Evolutionary conservation across 2,329 filamentous ascomycete genomes (phyloP), one percentile per base, ranked within the genome.

Genomic region (Seiridium cupressi): DNA sequence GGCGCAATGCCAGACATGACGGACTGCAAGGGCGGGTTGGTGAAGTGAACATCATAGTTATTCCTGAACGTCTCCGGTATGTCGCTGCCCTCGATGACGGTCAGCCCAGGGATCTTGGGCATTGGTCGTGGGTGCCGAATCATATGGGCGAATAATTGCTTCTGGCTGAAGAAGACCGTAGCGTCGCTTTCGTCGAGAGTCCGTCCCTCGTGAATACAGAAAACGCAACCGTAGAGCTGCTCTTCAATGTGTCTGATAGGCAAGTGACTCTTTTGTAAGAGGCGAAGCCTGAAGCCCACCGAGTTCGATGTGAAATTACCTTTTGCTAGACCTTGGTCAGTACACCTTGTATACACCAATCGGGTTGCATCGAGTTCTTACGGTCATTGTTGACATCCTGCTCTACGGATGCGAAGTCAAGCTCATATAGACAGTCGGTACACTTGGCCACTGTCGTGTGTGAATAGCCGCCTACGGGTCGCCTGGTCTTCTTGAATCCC

Each of bases 221-320:
- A 85, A 1, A 83, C 63, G 62, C 84, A 86, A 3, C 74, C 82
- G 65, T 84, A 86, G 49, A 83, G 68, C 56, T 81, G 75, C 61
- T 85, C 83, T 48, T 85, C 83, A 13, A 80, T 72, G 11, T 79
- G 74, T 58, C 77, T 78, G 4, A 81, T 79, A 0, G 77, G 69
- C 5, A 86, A 60, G 66, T 86, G 84, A 56, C 78, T 80, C 68
- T 86, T 86, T 64, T 83, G 81, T 4, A 86, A 76, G 61, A 86
- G 81, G 1, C 84, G 80, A 2, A 84, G 66, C 6, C 84, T 81
- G 65, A 82, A 86, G 5, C 74, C 74, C 49, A 86, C 75, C 5
- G 73, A 75, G 46, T 74, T 75, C 10, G 79, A 76, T 8, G 73
- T 73, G 58, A 80, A 81, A 63, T 80, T 85, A 3, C 78, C 82